Evolutionary conservation across 2,329 filamentous ascomycete genomes (phyloP).

Genomic region (Paecilomyces formosus): DNA sequence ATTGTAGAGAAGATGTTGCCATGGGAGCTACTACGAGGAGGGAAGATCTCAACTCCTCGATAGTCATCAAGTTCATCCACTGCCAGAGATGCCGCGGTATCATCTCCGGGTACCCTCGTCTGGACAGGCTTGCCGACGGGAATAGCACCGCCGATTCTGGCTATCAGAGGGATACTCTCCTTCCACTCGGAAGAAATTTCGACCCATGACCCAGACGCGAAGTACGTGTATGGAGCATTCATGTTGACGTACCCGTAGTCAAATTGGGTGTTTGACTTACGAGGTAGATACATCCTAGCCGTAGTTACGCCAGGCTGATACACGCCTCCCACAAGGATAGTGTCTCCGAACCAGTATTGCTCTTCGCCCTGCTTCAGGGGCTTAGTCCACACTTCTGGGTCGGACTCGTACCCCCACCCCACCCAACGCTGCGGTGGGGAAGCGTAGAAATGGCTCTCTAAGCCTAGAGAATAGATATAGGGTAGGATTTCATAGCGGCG

Average conservation of each 20-base stretch:
- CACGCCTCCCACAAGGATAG: conserved; percentile 59
- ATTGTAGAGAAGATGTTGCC: conserved; percentile 32
- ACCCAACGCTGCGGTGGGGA: conserved; percentile 63
- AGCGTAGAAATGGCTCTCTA: conserved; percentile 55
- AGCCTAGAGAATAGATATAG: conserved; percentile 60
- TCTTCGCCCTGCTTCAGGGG: conserved; percentile 56
- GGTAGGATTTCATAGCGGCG: conserved; percentile 65
- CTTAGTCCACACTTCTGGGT: conserved; percentile 59
- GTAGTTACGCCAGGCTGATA: conserved; percentile 52
- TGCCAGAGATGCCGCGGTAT: conserved; percentile 34
- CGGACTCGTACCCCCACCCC: conserved; percentile 63
- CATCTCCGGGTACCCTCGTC: conserved; percentile 45
- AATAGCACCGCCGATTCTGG: conserved; percentile 47
- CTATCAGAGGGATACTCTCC: conserved; percentile 49
- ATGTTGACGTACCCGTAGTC: conserved; percentile 57
- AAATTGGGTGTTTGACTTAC: conserved; percentile 28
- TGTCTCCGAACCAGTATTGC: conserved; percentile 67
- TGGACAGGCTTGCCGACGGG: conserved; percentile 46
- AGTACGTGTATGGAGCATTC: conserved; percentile 53
- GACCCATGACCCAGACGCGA: conserved; percentile 49
- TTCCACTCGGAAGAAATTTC: conserved; percentile 46
- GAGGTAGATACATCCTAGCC: conserved; percentile 57
- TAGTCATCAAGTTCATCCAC: conserved; percentile 45
- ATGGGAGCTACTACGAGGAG: conserved; percentile 36
- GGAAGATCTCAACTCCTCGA: conserved; percentile 52